Conservation (phyloP, 2,329 filamentous ascomycete genomes). For the Ceratocystis colombiana region DNA sequence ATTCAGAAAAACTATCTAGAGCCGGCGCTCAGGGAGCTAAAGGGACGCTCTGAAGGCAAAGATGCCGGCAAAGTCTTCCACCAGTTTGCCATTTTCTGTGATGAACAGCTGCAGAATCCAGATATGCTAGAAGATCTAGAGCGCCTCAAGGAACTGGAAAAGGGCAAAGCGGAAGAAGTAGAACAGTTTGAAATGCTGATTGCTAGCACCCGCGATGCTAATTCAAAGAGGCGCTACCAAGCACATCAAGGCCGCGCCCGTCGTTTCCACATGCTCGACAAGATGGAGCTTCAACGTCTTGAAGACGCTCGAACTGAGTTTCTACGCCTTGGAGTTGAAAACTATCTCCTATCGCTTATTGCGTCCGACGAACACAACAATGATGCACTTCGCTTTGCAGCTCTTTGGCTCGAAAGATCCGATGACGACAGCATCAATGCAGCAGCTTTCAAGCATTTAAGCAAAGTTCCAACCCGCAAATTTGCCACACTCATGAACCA, state of each 20-base stretch:
- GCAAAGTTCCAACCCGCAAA: constrained; percentile 74
- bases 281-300: constrained; percentile 72
- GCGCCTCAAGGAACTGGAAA: constrained; percentile 59
- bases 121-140: constrained; percentile 76
- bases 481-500: constrained; percentile 94
- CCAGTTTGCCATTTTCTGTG: constrained; percentile 90
- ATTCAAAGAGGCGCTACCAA: constrained; percentile 47
- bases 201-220: constrained; percentile 42
- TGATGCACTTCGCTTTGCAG: constrained; percentile 82
- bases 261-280: constrained; percentile 82
- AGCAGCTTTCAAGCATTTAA: constrained; percentile 60
- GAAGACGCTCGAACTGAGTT: constrained; percentile 69
- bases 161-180: constrained; percentile 59
- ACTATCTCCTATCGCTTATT: constrained; percentile 75
- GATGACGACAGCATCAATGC: constrained; percentile 66
- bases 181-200: constrained; percentile 51
- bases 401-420: constrained; percentile 84
- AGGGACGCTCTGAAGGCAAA: constrained; percentile 53
- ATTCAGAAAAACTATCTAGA: constrained; percentile 81
- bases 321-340: constrained; percentile 79
- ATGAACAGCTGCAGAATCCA: constrained; percentile 80
- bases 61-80: constrained; percentile 85
- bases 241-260: constrained; percentile 61
- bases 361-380: constrained; percentile 84
- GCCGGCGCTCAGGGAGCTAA: constrained; percentile 73